Evolutionary conservation across 768 basidiomycete species (phyloP).

Genomic region (Suillus weaverae): DNA sequence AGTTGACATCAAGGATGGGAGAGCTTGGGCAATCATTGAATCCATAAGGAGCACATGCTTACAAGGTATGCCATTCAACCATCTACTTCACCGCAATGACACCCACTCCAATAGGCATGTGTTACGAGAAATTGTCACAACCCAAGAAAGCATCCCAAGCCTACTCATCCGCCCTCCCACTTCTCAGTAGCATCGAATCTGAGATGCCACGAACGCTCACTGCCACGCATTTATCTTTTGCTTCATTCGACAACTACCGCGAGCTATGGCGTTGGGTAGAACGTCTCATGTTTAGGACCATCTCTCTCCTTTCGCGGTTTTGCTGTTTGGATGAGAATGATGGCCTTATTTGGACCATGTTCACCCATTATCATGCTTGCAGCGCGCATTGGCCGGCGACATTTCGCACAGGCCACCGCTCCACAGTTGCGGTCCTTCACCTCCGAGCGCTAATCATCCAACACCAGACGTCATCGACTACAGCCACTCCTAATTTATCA

Average conservation of each 20-base stretch:
- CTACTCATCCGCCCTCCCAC: conserved; percentile 56
- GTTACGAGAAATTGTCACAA: conserved; percentile 58
- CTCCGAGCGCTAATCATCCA: conserved; percentile 68
- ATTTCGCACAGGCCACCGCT: conserved; percentile 78
- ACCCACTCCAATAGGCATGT: conserved; percentile 59
- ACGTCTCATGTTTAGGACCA: conserved; percentile 76
- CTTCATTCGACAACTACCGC: conserved; percentile 65
- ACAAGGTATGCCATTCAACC: conserved; percentile 50
- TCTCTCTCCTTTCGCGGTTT: conserved; percentile 59
- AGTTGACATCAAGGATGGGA: conserved; percentile 65
- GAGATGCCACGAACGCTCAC: conserved; percentile 43
- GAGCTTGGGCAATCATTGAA: conserved; percentile 72
- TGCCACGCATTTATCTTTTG: conserved; percentile 27
- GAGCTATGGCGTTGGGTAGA: conserved; percentile 90
- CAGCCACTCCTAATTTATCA: conserved; percentile 14
- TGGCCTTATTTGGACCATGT: conserved; percentile 59
- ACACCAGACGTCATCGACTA: conserved; percentile 30
- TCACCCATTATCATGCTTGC: conserved; percentile 59
- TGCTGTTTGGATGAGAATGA: conserved; percentile 36
- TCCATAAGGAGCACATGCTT: conserved; percentile 75
- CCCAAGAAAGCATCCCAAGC: conserved; percentile 52
- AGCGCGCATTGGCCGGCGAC: conserved; percentile 73
- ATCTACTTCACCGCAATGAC: background rate
- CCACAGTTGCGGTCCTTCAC: conserved; percentile 66
- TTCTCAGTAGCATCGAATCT: conserved; percentile 49